These are phyloP conservation scores for Camillea tinctor DNA, from an alignment of 2,329 filamentous ascomycete genomes.

Conservation along the genomic window DNA sequence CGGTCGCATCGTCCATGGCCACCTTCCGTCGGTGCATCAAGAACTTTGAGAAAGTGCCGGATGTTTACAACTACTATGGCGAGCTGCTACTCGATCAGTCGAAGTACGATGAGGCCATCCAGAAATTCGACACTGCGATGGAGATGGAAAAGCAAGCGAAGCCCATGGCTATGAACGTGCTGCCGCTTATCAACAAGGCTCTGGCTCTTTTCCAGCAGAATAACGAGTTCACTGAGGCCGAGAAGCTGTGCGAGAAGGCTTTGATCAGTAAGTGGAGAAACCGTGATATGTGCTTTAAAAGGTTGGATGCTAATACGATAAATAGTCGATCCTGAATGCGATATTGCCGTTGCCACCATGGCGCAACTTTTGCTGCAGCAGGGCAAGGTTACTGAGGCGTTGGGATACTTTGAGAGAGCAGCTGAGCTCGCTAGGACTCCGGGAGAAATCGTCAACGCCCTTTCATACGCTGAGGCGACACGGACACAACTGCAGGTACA, in stretches of 20 bases:
- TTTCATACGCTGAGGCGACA: conserved; percentile 96
- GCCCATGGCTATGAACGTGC: conserved; percentile 93
- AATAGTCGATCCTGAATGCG: conserved; percentile 93
- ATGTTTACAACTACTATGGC: conserved; percentile 99
- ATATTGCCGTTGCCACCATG: conserved; percentile 98
- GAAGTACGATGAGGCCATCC: conserved; percentile 91
- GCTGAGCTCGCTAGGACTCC: conserved; percentile 93
- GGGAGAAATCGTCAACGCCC: conserved; percentile 91
- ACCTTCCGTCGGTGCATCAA: conserved; percentile 97
- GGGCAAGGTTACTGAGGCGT: conserved; percentile 91
- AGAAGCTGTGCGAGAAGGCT: conserved; percentile 95
- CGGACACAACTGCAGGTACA: conserved; percentile 92
- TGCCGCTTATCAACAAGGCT: conserved; percentile 98
- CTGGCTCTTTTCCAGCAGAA: conserved; percentile 98
- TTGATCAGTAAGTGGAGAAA: conserved; percentile 83
- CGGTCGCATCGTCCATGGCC: conserved; percentile 95
- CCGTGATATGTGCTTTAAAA: conserved; percentile 8
- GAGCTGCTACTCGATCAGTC: conserved; percentile 95
- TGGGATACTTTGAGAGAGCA: conserved; percentile 95
- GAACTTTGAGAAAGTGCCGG: conserved; percentile 94
- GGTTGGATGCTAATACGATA: conserved; percentile 33
- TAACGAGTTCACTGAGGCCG: conserved; percentile 90
- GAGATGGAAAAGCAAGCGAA: conserved; percentile 96
- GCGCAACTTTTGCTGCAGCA: conserved; percentile 95
- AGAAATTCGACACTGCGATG: conserved; percentile 98